Evolutionary conservation across 805 yeast genomes (phyloP).

Genomic region (Yueomyces sp.): DNA sequence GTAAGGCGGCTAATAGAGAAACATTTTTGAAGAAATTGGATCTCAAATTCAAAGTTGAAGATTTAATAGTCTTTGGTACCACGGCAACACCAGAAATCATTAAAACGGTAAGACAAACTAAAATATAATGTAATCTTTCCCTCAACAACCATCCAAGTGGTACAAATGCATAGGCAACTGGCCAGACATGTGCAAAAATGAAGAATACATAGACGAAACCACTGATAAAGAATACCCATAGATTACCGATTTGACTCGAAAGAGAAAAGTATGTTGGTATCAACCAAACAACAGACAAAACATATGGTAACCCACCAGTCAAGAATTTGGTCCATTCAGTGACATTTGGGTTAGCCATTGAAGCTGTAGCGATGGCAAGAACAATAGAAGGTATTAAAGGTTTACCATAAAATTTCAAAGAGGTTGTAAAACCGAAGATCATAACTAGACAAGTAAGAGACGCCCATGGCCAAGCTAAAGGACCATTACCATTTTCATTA

Average conservation of each 20-base stretch:
- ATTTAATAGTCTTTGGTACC: slow-evolving; percentile 1
- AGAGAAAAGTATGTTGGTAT: slow-evolving; percentile 54
- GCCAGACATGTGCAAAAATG: slow-evolving; percentile 83
- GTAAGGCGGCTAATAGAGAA: slow-evolving; percentile 6
- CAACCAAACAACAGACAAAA: slow-evolving; percentile 45
- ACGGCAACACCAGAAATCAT: slow-evolving; percentile 41
- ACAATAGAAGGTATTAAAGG: slow-evolving; percentile 15
- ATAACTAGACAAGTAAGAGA: slow-evolving; percentile 47
- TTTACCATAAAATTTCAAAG: slow-evolving; percentile 8
- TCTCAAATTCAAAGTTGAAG: not conserved
- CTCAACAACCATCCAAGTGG: slow-evolving; percentile 84
- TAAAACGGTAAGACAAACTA: slow-evolving; percentile 43
- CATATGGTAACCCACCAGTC: slow-evolving; percentile 58
- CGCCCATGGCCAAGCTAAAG: slow-evolving; percentile 58
- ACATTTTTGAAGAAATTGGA: slow-evolving; percentile 9
- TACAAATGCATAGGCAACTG: slow-evolving; percentile 95
- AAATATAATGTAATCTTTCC: slow-evolving; percentile 66
- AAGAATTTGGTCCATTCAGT: slow-evolving; percentile 24
- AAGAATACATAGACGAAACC: slow-evolving; percentile 39
- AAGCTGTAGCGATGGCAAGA: slow-evolving; percentile 19
- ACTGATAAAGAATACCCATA: slow-evolving; percentile 36
- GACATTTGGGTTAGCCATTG: slow-evolving; percentile 9
- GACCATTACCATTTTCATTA: slow-evolving; percentile 76
- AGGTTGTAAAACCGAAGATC: slow-evolving; percentile 37
- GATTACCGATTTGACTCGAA: slow-evolving; percentile 41